These are phyloP conservation scores for Metschnikowia bowlesiae DNA, from an alignment of 805 yeast genomes.

Conservation along the genomic window DNA sequence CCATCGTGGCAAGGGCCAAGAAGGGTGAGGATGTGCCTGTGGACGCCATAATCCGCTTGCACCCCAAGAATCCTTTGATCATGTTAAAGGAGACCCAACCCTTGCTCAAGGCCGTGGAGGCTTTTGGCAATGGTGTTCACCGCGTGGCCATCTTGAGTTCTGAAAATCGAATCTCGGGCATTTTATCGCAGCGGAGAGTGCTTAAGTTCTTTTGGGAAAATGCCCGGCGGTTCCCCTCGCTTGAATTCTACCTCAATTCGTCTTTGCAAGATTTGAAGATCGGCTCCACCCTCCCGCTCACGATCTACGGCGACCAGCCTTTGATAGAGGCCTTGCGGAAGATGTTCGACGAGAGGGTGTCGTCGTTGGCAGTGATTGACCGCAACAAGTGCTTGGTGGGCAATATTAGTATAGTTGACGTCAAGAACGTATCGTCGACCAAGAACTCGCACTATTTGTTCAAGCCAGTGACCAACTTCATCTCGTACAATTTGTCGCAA, in stretches of 20 bases:
- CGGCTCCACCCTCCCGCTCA: constrained; percentile 66
- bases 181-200: constrained; percentile 85
- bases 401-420: constrained; percentile 92
- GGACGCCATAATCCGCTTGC: constrained; percentile 74
- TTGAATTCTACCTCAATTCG: constrained; percentile 69
- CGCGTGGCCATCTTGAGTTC: constrained; percentile 74
- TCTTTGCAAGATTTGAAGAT: constrained; percentile 70
- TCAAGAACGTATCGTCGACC: constrained; percentile 77
- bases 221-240: constrained; percentile 76
- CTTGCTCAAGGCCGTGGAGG: constrained; percentile 72
- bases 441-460: constrained; percentile 81
- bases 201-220: constrained; percentile 88
- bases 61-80: constrained; percentile 85
- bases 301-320: constrained; percentile 82
- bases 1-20: constrained; percentile 59
- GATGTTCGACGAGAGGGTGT: constrained; percentile 80
- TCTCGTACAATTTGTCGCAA: constrained; percentile 76
- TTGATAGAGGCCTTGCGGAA: constrained; percentile 80
- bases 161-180: constrained; percentile 55
- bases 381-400: constrained; percentile 71
- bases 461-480: constrained; percentile 81
- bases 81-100: constrained; percentile 67
- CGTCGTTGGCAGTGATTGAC: constrained; percentile 92
- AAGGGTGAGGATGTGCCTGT: constrained; percentile 90
- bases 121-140: constrained; percentile 93